phyloP scores from a whole-genome alignment of 306 rosid genomes.

The Citrullus amarus region DNA sequence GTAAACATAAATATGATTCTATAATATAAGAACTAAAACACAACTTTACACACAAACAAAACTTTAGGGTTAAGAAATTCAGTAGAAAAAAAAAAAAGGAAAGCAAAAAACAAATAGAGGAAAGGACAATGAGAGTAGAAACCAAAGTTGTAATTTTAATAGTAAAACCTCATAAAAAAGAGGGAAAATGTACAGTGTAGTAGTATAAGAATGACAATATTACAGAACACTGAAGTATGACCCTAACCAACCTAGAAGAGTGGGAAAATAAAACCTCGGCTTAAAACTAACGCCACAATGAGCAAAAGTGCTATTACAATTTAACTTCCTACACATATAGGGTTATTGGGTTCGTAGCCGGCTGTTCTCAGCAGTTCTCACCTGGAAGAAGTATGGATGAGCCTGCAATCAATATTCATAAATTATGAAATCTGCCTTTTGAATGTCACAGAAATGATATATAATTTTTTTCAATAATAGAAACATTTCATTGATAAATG shows the following conservation, averaged over 20 bases:
- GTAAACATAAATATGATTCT: too few species aligned
- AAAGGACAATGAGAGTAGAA: not conserved
- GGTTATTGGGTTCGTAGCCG: constrained; percentile 20
- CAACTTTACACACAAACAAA: too few species aligned
- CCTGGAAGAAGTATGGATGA: constrained; percentile 37
- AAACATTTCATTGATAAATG: too few species aligned
- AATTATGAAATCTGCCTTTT: not conserved
- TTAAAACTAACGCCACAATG: not conserved
- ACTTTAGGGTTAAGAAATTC: too few species aligned
- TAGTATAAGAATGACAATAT: not conserved
- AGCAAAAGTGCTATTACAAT: not conserved
- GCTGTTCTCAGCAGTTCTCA: constrained; percentile 34
- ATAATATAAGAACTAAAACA: too few species aligned
- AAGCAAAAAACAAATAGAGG: not conserved
- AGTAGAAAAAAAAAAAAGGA: too few species aligned
- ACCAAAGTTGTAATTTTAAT: not conserved
- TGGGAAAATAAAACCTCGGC: not conserved
- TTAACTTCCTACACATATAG: not conserved
- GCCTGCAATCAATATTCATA: constrained; percentile 20
- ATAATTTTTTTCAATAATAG: too few species aligned
- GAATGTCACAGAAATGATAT: not conserved
- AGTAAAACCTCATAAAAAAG: not conserved
- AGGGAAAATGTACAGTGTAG: constrained; percentile 2
- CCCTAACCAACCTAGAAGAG: not conserved
- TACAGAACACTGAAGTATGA: not conserved